Evolutionary conservation across 192 early-diverging fungal species (phyloP).

Genomic region (Allomyces macrogynus): DNA sequence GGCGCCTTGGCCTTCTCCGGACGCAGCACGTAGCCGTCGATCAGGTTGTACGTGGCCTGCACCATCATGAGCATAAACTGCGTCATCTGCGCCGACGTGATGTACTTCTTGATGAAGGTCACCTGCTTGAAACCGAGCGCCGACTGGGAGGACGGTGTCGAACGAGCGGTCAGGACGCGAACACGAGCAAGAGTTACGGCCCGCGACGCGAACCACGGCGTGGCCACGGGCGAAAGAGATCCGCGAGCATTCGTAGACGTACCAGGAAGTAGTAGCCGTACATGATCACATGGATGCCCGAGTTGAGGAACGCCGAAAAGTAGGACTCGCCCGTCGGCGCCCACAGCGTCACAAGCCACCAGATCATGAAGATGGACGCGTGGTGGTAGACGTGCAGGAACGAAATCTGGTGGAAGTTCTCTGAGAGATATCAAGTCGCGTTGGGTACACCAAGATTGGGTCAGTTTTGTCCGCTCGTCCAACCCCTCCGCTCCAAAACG

Average conservation of each 20-base stretch:
- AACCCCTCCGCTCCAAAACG: no score
- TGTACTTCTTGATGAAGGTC: slow-evolving; percentile 18
- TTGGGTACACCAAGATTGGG: neutral
- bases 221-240: neutral
- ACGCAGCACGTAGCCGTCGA: slow-evolving; percentile 1
- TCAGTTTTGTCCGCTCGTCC: no score
- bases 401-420: slow-evolving; percentile 23
- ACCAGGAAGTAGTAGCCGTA: slow-evolving; percentile 24
- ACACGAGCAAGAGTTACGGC: neutral
- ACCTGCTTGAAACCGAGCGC: slow-evolving; percentile 16
- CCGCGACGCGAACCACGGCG: no score
- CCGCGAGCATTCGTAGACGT: neutral
- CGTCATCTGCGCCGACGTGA: slow-evolving; percentile 23
- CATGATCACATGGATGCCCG: slow-evolving; percentile 25
- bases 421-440: slow-evolving; percentile 21
- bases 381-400: slow-evolving; percentile 29
- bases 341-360: slow-evolving; percentile 16
- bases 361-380: slow-evolving; percentile 15
- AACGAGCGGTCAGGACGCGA: neutral
- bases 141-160: neutral
- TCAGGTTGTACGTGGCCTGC: slow-evolving; percentile 13
- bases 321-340: slow-evolving; percentile 19
- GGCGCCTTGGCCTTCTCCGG: neutral
- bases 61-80: slow-evolving; percentile 19
- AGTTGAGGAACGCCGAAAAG: slow-evolving; percentile 18